Evolutionary conservation across 495 filamentous ascomycete genomes (phyloP).

Genomic region (Aspergillus biplanus): DNA sequence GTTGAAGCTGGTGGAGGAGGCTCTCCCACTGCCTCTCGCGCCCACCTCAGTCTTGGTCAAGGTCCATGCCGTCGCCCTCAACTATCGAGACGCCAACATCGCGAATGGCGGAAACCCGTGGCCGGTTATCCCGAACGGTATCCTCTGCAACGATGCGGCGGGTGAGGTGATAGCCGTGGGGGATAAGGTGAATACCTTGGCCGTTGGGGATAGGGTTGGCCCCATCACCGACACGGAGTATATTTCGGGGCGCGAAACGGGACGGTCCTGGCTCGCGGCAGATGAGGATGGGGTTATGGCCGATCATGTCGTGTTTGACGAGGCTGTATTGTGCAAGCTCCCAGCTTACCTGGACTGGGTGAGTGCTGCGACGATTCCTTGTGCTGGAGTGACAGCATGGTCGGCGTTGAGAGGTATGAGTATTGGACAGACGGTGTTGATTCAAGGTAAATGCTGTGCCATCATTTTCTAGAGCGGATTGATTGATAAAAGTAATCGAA

Average conservation of each 20-base stretch:
- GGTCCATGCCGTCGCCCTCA: constrained; percentile 46
- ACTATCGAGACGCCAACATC: constrained; percentile 50
- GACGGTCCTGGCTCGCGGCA: constrained; percentile 37
- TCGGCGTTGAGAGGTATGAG: constrained; percentile 35
- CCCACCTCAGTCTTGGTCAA: constrained; percentile 36
- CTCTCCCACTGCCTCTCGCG: too few species aligned
- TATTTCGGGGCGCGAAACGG: constrained; percentile 29
- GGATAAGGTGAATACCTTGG: constrained; percentile 29
- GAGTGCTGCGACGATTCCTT: constrained; percentile 35
- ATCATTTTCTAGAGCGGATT: too few species aligned
- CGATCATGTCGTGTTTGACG: constrained; percentile 39
- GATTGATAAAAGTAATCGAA: too few species aligned
- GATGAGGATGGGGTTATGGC: constrained; percentile 37
- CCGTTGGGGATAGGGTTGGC: constrained; percentile 34
- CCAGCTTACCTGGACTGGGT: constrained; percentile 38
- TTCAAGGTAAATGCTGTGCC: constrained; percentile 27
- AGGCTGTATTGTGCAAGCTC: constrained; percentile 30
- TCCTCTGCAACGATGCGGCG: constrained; percentile 40
- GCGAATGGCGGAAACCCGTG: constrained; percentile 42
- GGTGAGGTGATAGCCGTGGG: constrained; percentile 43
- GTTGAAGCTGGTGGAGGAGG: too few species aligned
- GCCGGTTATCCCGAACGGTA: constrained; percentile 36
- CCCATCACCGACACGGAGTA: constrained; percentile 38
- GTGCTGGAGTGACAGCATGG: constrained; percentile 49
- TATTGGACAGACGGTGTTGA: constrained; percentile 42